Percentiles rank a stretch among this genome's conserved stretches.
Conservation (phyloP, 805 yeast species). For the Cyberlindnera galapagoensis region DNA sequence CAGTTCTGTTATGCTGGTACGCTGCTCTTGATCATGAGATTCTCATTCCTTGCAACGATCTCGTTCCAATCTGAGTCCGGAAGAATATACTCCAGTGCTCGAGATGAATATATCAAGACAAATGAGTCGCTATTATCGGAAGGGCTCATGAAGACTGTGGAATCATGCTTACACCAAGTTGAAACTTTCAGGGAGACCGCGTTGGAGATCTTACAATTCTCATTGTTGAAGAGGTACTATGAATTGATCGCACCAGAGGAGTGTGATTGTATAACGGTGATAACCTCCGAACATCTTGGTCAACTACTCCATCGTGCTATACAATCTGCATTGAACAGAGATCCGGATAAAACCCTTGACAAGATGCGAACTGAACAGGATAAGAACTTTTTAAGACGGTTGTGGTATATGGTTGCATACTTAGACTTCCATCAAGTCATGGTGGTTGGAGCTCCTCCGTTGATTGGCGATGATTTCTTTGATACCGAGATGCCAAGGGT, state of each 20-base stretch:
- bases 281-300: constrained; percentile 9
- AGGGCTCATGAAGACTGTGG: constrained; percentile 2
- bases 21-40: constrained; percentile 13
- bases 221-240: constrained; percentile 6
- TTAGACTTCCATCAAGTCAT: constrained; percentile 12
- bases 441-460: constrained; percentile 14
- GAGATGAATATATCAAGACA: no score
- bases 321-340: constrained; percentile 14
- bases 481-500: constrained; percentile 16
- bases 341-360: constrained; percentile 6
- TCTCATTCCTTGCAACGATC: no score
- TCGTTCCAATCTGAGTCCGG: no score
- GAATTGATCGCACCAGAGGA: constrained; percentile 13
- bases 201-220: constrained; percentile 12
- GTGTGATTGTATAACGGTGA: constrained; percentile 10
- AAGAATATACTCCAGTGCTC: no score
- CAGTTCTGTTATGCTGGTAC: constrained; percentile 11
- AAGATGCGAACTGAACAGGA: neutral
- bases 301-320: constrained; percentile 10
- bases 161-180: constrained; percentile 6
- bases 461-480: constrained; percentile 10
- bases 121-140: no score
- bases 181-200: constrained; percentile 4
- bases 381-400: constrained; percentile 12
- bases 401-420: constrained; percentile 13